Evolutionary conservation across 352 stramenopile genomes (phyloP).

Genomic region (Phytophthora brassicae): DNA sequence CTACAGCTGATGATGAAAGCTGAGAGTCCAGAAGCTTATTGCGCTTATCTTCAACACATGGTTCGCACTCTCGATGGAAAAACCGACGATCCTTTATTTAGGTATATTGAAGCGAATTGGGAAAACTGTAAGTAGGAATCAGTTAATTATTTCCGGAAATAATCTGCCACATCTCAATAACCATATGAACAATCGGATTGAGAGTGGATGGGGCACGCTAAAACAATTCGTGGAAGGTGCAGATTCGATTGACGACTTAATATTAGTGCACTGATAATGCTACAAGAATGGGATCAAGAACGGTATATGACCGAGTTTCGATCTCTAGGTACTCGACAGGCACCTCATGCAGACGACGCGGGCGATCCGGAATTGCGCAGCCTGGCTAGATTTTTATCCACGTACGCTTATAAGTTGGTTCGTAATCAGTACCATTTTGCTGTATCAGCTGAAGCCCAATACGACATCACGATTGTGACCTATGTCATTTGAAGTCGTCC

Average conservation of each 20-base stretch:
- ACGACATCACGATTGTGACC: too few species aligned
- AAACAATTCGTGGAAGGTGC: conserved; percentile 1
- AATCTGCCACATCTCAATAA: conserved; percentile 8
- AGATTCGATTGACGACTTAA: conserved; percentile 5
- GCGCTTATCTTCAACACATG: not conserved
- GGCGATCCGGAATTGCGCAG: conserved; percentile 3
- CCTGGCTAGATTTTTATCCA: conserved; percentile 2
- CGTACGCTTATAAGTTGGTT: conserved; percentile 2
- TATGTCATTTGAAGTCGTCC: not conserved
- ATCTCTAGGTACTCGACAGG: not conserved
- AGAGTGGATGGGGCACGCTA: conserved; percentile 8
- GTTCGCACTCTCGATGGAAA: not conserved
- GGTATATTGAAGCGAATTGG: conserved; percentile 15
- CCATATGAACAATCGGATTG: conserved; percentile 11
- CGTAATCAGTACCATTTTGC: conserved; percentile 17
- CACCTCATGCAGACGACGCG: not conserved
- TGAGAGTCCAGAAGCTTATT: not conserved
- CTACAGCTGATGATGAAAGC: conserved; percentile 22
- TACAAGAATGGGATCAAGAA: conserved; percentile 14
- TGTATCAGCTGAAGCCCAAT: not conserved
- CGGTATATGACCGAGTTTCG: conserved; percentile 12
- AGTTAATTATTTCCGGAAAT: conserved; percentile 3
- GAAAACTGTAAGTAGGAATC: conserved; percentile 2
- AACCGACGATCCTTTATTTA: conserved; percentile 6
- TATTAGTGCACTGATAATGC: conserved; percentile 9